Evolutionary conservation across 768 basidiomycete species (phyloP), one percentile per base, ranked within the genome.

Genomic region (Tricholoma matsutake): DNA sequence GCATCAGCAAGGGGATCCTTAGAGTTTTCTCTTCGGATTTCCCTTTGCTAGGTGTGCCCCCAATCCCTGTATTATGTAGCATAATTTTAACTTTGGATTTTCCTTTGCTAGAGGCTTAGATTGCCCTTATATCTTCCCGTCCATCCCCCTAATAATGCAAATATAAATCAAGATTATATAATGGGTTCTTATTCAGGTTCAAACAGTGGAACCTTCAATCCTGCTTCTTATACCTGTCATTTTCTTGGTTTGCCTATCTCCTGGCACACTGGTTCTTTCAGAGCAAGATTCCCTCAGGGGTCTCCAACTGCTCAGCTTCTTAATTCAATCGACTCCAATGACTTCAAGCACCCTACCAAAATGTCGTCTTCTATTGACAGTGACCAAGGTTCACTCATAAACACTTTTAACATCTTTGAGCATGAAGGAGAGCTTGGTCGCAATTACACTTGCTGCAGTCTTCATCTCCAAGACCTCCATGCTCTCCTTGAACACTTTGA

Each of bases 401-500:
- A 88, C 70, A 87, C 89, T 4, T 78, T 89, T 69, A 83, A 82
- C 39, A 76, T 84, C 16, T 81, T 87, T 63, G 86, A 88, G 66
- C 79, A 83, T 54, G 88, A 91, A 67, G 88, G 87, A 63, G 91
- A 93, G 64, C 76, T 91, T 16, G 92, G 91, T 73, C 87, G 89
- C 64, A 88, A 96, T 72, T 97, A 94, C 77, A 86, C 87, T 1
- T 97, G 95, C 75, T 97, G 94, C 70, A 94, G 93, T 9, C 76
- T 86, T 34, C 80, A 86, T 61, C 79, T 92, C 6, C 67, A 82
- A 32, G 89, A 92, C 67, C 81, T 92, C 0, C 89, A 92, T 62
- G 89, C 92, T 2, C 86, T 96, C 10, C 83, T 96, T 2, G 92
- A 96, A 73, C 94, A 96, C 70, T 95, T 96, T 65, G 94, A 96